phyloP scores from a whole-genome alignment of 768 basidiomycete species.

The Asterophora parasitica region DNA sequence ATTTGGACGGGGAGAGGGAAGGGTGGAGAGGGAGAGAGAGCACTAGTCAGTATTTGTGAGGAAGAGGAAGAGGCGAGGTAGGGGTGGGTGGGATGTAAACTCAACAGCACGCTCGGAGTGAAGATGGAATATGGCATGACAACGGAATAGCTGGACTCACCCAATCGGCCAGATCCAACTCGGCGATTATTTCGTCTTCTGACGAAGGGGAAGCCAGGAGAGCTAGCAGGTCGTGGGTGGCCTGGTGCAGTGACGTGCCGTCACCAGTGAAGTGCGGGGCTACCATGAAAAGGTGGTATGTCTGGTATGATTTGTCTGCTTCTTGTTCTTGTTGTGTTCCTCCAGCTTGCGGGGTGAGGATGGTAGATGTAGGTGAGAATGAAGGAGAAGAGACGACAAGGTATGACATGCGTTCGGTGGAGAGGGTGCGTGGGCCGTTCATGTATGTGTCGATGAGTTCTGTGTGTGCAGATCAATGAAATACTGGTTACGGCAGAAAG shows the following conservation, averaged over 20 bases:
- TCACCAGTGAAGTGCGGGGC: conserved; percentile 67
- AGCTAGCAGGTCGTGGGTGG: conserved; percentile 58
- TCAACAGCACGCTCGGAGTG: too few relatives aligned
- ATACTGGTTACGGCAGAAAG: neutral
- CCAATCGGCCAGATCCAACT: conserved; percentile 19
- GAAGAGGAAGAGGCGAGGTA: too few relatives aligned
- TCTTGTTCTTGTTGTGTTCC: neutral
- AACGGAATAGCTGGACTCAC: too few relatives aligned
- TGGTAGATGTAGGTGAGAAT: too few relatives aligned
- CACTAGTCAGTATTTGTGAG: too few relatives aligned
- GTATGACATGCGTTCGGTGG: conserved; percentile 44
- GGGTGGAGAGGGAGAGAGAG: too few relatives aligned
- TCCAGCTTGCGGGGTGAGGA: neutral
- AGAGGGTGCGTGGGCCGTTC: conserved; percentile 57
- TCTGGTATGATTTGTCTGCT: neutral
- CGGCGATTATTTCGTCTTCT: conserved; percentile 17
- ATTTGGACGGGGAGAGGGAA: too few relatives aligned
- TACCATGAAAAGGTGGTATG: conserved; percentile 47
- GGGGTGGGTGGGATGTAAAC: too few relatives aligned
- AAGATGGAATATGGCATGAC: too few relatives aligned
- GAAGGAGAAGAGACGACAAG: conserved; percentile 30
- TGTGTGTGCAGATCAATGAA: too few relatives aligned
- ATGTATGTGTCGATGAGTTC: conserved; percentile 52
- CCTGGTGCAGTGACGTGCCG: conserved; percentile 61
- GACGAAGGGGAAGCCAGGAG: conserved; percentile 26